phyloP scores from a whole-genome alignment of 1,284 basidiomycete species.

The Tremellales sp. region DNA sequence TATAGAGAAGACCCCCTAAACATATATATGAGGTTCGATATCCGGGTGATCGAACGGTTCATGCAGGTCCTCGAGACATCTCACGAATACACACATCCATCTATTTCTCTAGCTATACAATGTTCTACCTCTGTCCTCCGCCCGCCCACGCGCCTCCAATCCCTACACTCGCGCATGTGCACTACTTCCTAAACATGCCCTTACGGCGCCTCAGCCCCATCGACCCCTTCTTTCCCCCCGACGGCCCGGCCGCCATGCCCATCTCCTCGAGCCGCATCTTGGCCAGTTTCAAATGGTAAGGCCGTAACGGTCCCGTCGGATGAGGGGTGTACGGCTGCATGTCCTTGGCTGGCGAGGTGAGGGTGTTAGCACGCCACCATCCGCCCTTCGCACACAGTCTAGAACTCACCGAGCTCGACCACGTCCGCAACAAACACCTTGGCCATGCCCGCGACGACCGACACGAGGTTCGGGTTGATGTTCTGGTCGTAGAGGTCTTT shows the following conservation, averaged over 20 bases:
- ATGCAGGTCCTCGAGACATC: no score
- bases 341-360: constrained; percentile 18
- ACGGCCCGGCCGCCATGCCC: constrained; percentile 20
- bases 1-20: no score
- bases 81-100: no score
- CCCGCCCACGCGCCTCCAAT: no score
- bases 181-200: constrained; percentile 22
- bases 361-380: not conserved
- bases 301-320: constrained; percentile 34
- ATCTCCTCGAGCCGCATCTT: constrained; percentile 29
- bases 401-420: constrained; percentile 38
- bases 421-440: constrained; percentile 46
- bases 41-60: no score
- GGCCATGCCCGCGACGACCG: constrained; percentile 40
- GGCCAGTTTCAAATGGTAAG: constrained; percentile 43
- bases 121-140: no score
- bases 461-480: constrained; percentile 23
- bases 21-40: no score
- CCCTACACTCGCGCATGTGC: no score
- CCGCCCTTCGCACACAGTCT: not conserved
- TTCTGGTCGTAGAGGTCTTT: constrained; percentile 41
- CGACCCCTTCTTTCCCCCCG: constrained; percentile 2
- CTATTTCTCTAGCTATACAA: no score
- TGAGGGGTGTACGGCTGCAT: constrained; percentile 33
- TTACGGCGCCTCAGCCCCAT: constrained; percentile 25